Evolutionary conservation across 805 yeast genomes (phyloP).

Genomic region (Wickerhamiella parazyma): DNA sequence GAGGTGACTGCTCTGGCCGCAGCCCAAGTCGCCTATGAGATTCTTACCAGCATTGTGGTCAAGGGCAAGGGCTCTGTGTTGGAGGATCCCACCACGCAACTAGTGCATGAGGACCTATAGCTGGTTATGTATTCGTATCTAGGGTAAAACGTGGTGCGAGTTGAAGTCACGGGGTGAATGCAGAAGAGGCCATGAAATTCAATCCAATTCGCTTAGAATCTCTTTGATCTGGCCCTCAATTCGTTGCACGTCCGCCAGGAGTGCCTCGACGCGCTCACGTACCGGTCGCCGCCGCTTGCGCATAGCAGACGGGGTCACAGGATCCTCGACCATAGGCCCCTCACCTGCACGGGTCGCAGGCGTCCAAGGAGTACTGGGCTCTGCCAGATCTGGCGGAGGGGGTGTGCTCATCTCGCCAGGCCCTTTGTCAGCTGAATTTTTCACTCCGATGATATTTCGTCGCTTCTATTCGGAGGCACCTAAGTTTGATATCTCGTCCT

Average conservation of each 20-base stretch:
- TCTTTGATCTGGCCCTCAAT: background rate
- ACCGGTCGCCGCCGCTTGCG: background rate
- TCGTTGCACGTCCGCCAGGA: background rate
- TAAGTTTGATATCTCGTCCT: slow-evolving; percentile 14
- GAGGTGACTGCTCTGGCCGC: slow-evolving; percentile 53
- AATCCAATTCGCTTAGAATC: background rate
- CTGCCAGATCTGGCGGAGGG: background rate
- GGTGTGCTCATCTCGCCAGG: slow-evolving; percentile 7
- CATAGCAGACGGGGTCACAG: background rate
- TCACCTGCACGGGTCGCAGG: background rate
- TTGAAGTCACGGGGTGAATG: too few species aligned
- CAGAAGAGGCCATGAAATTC: background rate
- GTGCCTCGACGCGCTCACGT: background rate
- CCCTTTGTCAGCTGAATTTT: slow-evolving; percentile 1
- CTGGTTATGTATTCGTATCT: too few species aligned
- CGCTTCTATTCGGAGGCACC: slow-evolving; percentile 15
- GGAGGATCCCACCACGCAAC: slow-evolving; percentile 1
- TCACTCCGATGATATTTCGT: slow-evolving; percentile 3
- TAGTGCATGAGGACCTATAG: slow-evolving; percentile 18
- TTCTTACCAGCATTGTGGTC: slow-evolving; percentile 63
- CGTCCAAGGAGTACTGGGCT: slow-evolving; percentile 3
- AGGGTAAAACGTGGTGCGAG: too few species aligned
- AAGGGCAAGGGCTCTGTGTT: slow-evolving; percentile 22
- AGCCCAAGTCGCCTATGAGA: slow-evolving; percentile 52
- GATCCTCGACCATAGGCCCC: background rate